Base-by-base conservation (phyloP, 495 filamentous ascomycete species). In the Podospora pseudopauciseta region DNA sequence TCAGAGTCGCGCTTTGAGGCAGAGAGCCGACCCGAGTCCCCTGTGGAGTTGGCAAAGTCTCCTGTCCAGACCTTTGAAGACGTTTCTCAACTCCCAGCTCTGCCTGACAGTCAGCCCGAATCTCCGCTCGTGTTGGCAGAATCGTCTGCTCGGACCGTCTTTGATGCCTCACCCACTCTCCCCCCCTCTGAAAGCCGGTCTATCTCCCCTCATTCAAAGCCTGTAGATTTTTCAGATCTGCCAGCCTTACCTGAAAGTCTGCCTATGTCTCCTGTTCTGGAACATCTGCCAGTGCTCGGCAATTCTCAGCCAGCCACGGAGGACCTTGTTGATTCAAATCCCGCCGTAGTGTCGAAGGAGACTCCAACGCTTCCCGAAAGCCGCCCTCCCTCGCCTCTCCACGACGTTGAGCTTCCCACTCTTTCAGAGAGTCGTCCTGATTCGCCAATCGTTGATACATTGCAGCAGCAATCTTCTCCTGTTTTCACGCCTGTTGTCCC, bases 301-400 rank as follows among this genome's bases (percentile, higher is more conserved):
- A 11, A 11, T 49, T 16, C 23, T 7, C 55, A 58, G 11, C n/a
- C 55, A 4, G 6, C n/a, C 55, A 20, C 23, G 3, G n/a, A 58
- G 13, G n/a, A 19, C 18, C 5, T 23, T 26, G 55, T 58, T 26
- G n/a, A 58, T 59, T 18, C n/a, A 5, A 39, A 11, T 30, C 3
- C 2, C 39, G 16, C 28, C 20, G 15, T 18, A 13, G 53, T 44
- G 18, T 1, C 63, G 7, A 18, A 32, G 2, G 27, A 56, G 44
- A 59, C 68, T 4, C 65, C 68, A 16, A 60, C 69, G 6, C 65
- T 71, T 57, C 70, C 65, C 20, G 72, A 71, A 53, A 74, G 63
- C 6, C 49, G 34, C 55, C 64, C 23, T 19, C 15, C 23, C 0
- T 67, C 67, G 7, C 49, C 64, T 49, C n/a, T 27, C 56, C 39